These are phyloP conservation scores for Zostera marina DNA, from an alignment of 116 monocot species.

Conservation along the genomic window DNA sequence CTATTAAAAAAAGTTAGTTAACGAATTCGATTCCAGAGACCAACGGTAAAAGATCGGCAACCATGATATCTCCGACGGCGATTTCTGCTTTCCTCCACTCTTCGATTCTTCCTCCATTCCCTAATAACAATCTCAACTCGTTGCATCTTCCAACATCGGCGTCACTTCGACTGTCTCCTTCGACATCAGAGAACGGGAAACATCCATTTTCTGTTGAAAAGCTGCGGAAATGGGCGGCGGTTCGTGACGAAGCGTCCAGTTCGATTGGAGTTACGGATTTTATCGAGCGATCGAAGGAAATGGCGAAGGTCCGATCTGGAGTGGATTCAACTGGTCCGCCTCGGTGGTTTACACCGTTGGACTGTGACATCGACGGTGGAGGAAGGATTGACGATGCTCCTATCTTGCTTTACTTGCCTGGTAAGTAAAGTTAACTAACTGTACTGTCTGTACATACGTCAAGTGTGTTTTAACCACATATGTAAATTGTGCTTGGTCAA, in stretches of 20 bases:
- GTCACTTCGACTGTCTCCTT: background rate
- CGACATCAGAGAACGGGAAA: background rate
- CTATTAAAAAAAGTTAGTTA: no score
- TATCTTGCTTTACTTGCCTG: conserved; percentile 48
- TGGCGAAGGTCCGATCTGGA: conserved; percentile 10
- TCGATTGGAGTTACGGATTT: conserved; percentile 37
- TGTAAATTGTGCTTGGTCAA: no score
- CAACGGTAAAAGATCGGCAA: no score
- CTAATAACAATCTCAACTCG: background rate
- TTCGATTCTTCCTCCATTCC: background rate
- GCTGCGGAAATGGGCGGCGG: conserved; percentile 9
- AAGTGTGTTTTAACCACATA: no score
- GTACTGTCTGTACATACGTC: no score
- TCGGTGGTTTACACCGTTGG: conserved; percentile 78
- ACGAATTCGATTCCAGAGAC: background rate
- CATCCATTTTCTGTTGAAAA: background rate
- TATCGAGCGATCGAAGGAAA: conserved; percentile 31
- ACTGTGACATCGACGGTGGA: conserved; percentile 21
- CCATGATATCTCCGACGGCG: background rate
- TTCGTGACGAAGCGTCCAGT: conserved; percentile 21
- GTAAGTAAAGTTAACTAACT: conserved; percentile 13
- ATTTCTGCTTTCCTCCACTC: background rate
- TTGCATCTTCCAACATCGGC: background rate
- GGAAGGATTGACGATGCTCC: conserved; percentile 19
- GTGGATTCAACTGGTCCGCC: conserved; percentile 18